Evolutionary conservation across 163 green algal genomes (phyloP).

Genomic region (Volvox carteri): DNA sequence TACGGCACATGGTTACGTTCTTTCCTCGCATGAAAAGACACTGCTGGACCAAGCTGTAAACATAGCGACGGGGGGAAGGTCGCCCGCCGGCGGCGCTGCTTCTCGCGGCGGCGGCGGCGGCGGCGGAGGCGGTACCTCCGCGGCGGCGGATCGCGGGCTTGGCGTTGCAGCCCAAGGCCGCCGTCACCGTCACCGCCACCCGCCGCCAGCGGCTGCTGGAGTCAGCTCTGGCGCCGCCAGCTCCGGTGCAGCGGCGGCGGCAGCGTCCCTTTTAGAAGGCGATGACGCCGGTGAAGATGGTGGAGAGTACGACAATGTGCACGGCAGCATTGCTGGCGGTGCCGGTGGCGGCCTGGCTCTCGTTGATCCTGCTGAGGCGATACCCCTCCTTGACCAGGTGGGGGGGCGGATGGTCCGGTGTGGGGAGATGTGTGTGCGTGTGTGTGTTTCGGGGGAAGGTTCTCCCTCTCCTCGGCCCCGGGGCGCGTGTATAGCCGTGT

Average conservation of each 20-base stretch:
- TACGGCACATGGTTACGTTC: no score
- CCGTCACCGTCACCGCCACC: not conserved
- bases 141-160: not conserved
- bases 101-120: no score
- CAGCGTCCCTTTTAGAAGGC: not conserved
- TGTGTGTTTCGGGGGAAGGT: no score
- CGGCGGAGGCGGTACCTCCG: not conserved
- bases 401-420: no score
- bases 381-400: conserved; percentile 47
- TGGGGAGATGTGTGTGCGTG: no score
- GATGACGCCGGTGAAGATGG: not conserved
- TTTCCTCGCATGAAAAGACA: no score
- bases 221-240: no score
- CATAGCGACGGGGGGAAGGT: not conserved
- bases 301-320: not conserved
- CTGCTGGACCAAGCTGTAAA: conserved; percentile 29
- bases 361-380: conserved; percentile 7
- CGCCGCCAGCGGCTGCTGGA: not conserved
- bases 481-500: not conserved
- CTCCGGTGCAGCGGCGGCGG: not conserved
- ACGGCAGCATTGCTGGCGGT: not conserved
- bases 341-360: not conserved
- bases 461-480: not conserved
- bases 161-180: not conserved
- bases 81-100: no score